Evolutionary conservation across 1,284 basidiomycete genomes (phyloP).

Genomic region (Pascua guehoae): DNA sequence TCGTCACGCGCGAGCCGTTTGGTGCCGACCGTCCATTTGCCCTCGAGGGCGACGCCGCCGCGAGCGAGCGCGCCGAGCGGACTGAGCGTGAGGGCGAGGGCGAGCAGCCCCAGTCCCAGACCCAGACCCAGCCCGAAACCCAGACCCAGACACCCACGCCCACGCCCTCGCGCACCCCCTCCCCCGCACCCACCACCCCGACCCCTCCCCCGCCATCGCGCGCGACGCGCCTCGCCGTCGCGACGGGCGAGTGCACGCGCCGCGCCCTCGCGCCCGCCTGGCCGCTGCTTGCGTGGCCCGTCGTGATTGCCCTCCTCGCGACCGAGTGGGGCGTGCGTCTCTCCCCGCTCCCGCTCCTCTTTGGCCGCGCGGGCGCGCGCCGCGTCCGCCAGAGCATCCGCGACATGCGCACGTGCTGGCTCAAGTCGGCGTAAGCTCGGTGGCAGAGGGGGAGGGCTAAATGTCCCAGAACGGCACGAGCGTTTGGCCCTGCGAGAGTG

Average conservation of each 20-base stretch:
- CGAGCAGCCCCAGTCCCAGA: no score
- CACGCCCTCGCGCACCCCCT: no score
- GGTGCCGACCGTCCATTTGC: slow-evolving; percentile 47
- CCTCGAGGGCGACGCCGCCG: neutral
- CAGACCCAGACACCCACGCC: no score
- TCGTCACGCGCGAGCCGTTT: slow-evolving; percentile 38
- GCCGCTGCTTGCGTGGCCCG: slow-evolving; percentile 10
- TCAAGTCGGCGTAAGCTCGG: neutral
- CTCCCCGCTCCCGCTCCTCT: neutral
- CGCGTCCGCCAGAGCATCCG: neutral
- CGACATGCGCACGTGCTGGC: neutral
- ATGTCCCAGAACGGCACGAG: no score
- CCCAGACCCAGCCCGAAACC: no score
- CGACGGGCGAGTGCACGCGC: slow-evolving; percentile 4
- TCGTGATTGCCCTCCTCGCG: slow-evolving; percentile 6
- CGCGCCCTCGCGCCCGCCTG: slow-evolving; percentile 3
- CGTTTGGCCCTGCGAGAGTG: no score
- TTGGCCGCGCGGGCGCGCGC: neutral
- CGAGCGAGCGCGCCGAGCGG: no score
- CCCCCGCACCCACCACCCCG: neutral
- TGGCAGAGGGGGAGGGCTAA: no score
- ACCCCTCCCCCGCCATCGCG: neutral
- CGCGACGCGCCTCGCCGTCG: slow-evolving; percentile 1
- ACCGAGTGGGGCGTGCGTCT: neutral
- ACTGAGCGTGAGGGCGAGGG: no score